phyloP scores from a whole-genome alignment of 345 rosid genomes.

The Lepidium sativum region DNA sequence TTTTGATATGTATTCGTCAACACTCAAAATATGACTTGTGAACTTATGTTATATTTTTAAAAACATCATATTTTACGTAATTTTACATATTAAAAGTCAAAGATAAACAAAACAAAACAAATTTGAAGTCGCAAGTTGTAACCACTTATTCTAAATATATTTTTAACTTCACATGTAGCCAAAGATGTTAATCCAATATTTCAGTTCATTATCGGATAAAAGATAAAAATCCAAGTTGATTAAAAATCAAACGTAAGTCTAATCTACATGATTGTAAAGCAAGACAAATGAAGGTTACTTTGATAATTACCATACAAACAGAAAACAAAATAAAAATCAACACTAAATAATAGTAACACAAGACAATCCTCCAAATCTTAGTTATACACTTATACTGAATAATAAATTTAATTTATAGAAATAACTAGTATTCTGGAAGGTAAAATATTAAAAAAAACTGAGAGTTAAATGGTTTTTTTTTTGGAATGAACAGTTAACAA shows the following conservation, averaged over 20 bases:
- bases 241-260: background rate
- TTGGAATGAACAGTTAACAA: background rate
- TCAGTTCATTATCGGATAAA: background rate
- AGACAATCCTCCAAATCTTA: background rate
- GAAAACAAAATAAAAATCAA: background rate
- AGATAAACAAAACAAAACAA: background rate
- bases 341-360: background rate
- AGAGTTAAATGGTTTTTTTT: no score
- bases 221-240: conserved; percentile 15
- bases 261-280: background rate
- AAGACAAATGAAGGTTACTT: background rate
- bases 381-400: no score
- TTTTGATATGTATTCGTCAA: conserved; percentile 2
- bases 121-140: background rate
- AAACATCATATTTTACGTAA: background rate
- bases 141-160: background rate
- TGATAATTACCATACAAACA: background rate
- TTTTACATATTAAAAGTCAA: background rate
- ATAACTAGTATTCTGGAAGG: no score
- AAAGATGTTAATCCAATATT: background rate
- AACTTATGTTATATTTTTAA: background rate
- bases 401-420: no score
- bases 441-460: no score
- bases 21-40: background rate
- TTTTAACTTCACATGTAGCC: background rate